Conservation (phyloP, 2,329 filamentous ascomycete species). For the Macrophomina pseudophaseolina region DNA sequence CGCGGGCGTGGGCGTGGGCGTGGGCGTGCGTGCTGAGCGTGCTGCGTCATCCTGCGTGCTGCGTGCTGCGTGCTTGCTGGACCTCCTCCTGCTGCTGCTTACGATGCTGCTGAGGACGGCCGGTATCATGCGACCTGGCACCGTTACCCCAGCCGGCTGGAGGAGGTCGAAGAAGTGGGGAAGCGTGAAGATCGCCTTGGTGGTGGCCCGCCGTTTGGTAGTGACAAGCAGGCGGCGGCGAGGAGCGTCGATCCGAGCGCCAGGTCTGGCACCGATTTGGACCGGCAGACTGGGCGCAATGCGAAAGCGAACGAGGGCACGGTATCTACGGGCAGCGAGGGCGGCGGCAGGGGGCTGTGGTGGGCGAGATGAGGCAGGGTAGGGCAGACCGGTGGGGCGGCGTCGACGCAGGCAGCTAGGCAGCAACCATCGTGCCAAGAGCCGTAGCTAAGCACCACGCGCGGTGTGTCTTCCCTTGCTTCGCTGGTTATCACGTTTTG, state of each 20-base stretch:
- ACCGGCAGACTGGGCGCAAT: slow-evolving; percentile 23
- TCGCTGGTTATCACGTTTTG: slow-evolving; percentile 13
- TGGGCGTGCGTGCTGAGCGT: too few species aligned
- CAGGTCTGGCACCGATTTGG: slow-evolving; percentile 19
- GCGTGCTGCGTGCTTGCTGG: too few species aligned
- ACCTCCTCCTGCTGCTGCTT: not conserved
- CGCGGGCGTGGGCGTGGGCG: too few species aligned
- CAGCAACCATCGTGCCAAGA: slow-evolving; percentile 19
- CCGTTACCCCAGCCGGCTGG: slow-evolving; percentile 19
- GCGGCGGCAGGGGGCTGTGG: not conserved
- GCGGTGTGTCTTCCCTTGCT: slow-evolving; percentile 12
- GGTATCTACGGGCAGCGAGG: not conserved
- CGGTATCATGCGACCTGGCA: slow-evolving; percentile 16
- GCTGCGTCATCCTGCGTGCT: too few species aligned
- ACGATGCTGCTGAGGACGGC: not conserved
- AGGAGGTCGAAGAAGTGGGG: slow-evolving; percentile 17
- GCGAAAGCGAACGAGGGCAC: slow-evolving; percentile 19
- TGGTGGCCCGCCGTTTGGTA: slow-evolving; percentile 24
- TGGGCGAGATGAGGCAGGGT: not conserved
- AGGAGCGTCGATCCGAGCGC: slow-evolving; percentile 22
- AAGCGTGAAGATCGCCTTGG: slow-evolving; percentile 21
- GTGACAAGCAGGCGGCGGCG: slow-evolving; percentile 19
- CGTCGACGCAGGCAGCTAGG: slow-evolving; percentile 15
- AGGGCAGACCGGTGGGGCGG: slow-evolving; percentile 14
- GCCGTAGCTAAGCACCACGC: slow-evolving; percentile 19